phyloP scores from a whole-genome alignment of 352 stramenopile species.

The Phytophthora constricta region DNA sequence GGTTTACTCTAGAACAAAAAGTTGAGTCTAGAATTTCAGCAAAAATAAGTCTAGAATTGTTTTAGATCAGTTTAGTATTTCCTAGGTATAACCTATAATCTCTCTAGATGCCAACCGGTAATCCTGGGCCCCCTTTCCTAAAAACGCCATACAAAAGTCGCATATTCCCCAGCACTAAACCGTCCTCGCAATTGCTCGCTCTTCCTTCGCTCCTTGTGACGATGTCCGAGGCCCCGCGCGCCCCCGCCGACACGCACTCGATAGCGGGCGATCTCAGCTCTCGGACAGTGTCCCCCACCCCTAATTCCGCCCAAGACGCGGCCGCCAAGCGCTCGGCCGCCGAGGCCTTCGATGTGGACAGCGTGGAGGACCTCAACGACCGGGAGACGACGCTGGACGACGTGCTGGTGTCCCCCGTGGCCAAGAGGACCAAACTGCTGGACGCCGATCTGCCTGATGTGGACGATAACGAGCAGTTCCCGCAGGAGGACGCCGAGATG shows the following conservation, averaged over 20 bases:
- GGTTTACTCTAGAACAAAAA: too few species aligned
- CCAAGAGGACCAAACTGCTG: constrained; percentile 57
- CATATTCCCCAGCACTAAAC: constrained; percentile 14
- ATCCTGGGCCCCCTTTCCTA: too few species aligned
- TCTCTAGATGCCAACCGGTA: too few species aligned
- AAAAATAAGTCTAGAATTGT: too few species aligned
- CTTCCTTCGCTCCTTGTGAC: constrained; percentile 3
- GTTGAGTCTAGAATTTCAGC: too few species aligned
- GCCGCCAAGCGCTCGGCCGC: constrained; percentile 33
- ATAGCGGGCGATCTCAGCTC: constrained; percentile 9
- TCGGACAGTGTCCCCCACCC: not conserved
- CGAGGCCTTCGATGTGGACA: constrained; percentile 35
- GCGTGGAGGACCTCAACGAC: constrained; percentile 34
- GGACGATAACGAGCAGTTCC: constrained; percentile 53
- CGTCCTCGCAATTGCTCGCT: not conserved
- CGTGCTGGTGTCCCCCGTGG: constrained; percentile 55
- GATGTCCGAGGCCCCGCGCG: constrained; percentile 30
- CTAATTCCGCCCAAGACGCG: not conserved
- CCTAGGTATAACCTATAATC: too few species aligned
- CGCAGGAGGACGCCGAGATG: constrained; percentile 36
- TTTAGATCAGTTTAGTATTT: too few species aligned
- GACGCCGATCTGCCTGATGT: constrained; percentile 56
- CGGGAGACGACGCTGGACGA: constrained; percentile 68
- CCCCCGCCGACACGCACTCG: not conserved
- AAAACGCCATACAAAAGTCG: too few species aligned